A percentile compares a stretch with the other conserved stretches of the same genome.
phyloP scores from a whole-genome alignment of 176 grass and related monocot genomes.

The Aechmea fasciata region DNA sequence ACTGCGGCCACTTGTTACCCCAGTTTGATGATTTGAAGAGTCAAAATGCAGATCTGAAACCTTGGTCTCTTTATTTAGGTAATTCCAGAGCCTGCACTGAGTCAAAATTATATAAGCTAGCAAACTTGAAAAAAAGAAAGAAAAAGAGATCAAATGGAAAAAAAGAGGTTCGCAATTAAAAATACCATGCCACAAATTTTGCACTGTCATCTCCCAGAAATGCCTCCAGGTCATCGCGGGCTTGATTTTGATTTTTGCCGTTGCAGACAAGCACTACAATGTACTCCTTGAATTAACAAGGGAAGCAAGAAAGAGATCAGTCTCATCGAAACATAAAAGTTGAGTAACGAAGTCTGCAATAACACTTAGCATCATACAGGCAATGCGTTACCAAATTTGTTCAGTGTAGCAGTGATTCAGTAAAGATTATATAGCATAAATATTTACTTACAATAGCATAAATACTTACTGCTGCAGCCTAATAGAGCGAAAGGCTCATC shows the following conservation, averaged over 20 bases:
- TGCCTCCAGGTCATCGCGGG: slow-evolving; percentile 64
- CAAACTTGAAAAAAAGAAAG: background rate
- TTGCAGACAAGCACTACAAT: slow-evolving; percentile 81
- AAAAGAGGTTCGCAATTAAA: slow-evolving; percentile 10
- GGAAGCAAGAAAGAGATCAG: slow-evolving; percentile 26
- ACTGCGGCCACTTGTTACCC: slow-evolving; percentile 1
- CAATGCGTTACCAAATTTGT: background rate
- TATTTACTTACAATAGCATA: too few species aligned
- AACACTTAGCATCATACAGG: background rate
- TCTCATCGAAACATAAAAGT: slow-evolving; percentile 17
- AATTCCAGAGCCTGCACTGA: slow-evolving; percentile 48
- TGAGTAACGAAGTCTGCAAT: background rate
- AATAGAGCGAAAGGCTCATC: too few species aligned
- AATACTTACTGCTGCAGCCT: too few species aligned
- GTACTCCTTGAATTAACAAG: slow-evolving; percentile 53
- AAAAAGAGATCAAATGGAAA: slow-evolving; percentile 4
- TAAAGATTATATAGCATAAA: too few species aligned
- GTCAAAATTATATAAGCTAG: slow-evolving; percentile 5
- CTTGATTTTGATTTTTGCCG: slow-evolving; percentile 83
- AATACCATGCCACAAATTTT: slow-evolving; percentile 80
- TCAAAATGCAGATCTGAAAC: slow-evolving; percentile 14
- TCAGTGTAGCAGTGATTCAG: too few species aligned
- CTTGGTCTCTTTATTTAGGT: slow-evolving; percentile 24
- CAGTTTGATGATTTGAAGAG: slow-evolving; percentile 20
- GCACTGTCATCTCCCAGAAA: slow-evolving; percentile 69